Evolutionary conservation across 768 basidiomycete species (phyloP).

Genomic region (Lyophyllum decastes): DNA sequence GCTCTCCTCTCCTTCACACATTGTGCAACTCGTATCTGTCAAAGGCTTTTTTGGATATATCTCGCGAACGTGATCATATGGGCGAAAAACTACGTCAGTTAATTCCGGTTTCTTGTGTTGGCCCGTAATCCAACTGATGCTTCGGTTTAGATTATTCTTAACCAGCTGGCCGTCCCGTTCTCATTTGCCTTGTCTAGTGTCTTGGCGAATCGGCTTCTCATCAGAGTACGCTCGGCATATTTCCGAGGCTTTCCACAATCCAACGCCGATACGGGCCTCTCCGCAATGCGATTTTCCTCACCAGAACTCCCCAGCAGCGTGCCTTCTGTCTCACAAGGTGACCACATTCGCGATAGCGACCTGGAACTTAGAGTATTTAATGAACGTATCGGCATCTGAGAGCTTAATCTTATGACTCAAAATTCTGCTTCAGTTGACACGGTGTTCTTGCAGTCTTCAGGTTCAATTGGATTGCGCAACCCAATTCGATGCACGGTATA

Average conservation of each 20-base stretch:
- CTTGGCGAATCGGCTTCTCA: slow-evolving; percentile 30
- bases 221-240: slow-evolving; percentile 22
- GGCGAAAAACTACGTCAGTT: slow-evolving; percentile 21
- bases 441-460: too few relatives aligned
- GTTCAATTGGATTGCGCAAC: too few relatives aligned
- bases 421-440: too few relatives aligned
- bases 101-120: too few relatives aligned
- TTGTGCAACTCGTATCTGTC: not conserved
- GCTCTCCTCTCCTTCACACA: not conserved
- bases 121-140: too few relatives aligned
- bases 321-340: too few relatives aligned
- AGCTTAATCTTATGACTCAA: too few relatives aligned
- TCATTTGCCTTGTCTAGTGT: slow-evolving; percentile 27
- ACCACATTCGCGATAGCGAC: too few relatives aligned
- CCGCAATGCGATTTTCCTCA: not conserved
- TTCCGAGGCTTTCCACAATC: not conserved
- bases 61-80: slow-evolving; percentile 26
- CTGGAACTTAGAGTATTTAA: not conserved
- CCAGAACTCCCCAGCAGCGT: not conserved
- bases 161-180: slow-evolving; percentile 28
- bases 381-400: not conserved
- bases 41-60: slow-evolving; percentile 29
- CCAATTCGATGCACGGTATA: too few relatives aligned
- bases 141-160: slow-evolving; percentile 21
- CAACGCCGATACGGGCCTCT: not conserved